phyloP scores from a whole-genome alignment of 1,284 basidiomycete species.

The Gymnopus androsaceus region DNA sequence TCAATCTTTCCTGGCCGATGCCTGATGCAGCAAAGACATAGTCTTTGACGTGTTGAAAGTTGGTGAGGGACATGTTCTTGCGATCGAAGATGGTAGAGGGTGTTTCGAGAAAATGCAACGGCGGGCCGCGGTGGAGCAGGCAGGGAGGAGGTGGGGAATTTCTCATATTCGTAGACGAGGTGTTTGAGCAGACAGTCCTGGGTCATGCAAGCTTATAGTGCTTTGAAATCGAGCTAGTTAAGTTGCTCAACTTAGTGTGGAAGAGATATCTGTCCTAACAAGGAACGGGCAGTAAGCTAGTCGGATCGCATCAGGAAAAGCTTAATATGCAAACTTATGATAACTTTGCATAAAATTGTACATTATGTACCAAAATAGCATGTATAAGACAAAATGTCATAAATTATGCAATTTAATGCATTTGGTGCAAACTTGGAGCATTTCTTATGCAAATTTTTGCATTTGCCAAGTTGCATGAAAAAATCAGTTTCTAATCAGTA shows the following conservation, averaged over 20 bases:
- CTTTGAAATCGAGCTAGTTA: slow-evolving; percentile 86
- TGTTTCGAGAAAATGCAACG: slow-evolving; percentile 96
- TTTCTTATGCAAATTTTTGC: too few relatives aligned
- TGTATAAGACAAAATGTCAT: too few relatives aligned
- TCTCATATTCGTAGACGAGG: slow-evolving; percentile 94
- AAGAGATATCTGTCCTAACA: slow-evolving; percentile 75
- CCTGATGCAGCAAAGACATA: slow-evolving; percentile 81
- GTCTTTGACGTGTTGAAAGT: slow-evolving; percentile 92
- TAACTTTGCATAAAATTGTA: too few relatives aligned
- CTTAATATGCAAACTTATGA: too few relatives aligned
- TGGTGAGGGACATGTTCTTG: slow-evolving; percentile 75
- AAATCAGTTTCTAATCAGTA: too few relatives aligned
- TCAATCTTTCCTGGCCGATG: slow-evolving; percentile 96
- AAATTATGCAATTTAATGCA: too few relatives aligned
- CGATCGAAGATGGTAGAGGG: slow-evolving; percentile 98
- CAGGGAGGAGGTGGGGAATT: slow-evolving; percentile 80
- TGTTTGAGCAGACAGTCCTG: slow-evolving; percentile 88
- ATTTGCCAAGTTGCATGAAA: too few relatives aligned
- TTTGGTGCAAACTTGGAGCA: too few relatives aligned
- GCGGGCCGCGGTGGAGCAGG: slow-evolving; percentile 72
- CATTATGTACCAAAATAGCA: too few relatives aligned
- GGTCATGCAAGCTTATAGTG: slow-evolving; percentile 81
- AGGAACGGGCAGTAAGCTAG: background rate
- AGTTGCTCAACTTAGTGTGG: slow-evolving; percentile 96
- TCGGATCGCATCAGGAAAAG: slow-evolving; percentile 18